A percentile compares a stretch with the other conserved stretches of the same genome.
phyloP scores from a whole-genome alignment of 2,329 filamentous ascomycete species.

The Xylariaceae sp. region DNA sequence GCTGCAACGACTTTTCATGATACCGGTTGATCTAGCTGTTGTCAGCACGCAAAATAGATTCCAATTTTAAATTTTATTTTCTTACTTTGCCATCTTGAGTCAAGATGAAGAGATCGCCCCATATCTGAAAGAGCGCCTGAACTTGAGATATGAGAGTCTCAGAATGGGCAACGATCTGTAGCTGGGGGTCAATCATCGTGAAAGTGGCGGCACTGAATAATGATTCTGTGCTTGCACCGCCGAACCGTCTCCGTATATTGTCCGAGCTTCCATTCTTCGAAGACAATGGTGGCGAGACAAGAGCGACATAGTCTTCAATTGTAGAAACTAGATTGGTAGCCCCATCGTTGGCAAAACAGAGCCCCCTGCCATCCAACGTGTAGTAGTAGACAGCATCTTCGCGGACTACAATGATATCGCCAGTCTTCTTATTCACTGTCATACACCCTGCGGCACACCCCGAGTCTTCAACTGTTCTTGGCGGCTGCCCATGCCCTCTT shows the following conservation, averaged over 20 bases:
- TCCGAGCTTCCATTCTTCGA: conserved; percentile 61
- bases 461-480: conserved; percentile 84
- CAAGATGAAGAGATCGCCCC: conserved; percentile 91
- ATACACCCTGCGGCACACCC: conserved; percentile 96
- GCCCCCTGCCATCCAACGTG: conserved; percentile 80
- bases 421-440: conserved; percentile 79
- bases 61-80: background rate
- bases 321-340: conserved; percentile 82
- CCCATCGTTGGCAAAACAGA: conserved; percentile 89
- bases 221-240: conserved; percentile 73
- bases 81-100: conserved; percentile 88
- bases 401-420: conserved; percentile 87
- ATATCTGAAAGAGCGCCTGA: conserved; percentile 80
- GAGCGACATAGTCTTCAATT: conserved; percentile 83
- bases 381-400: conserved; percentile 98
- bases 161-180: conserved; percentile 88
- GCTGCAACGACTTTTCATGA: conserved; percentile 86
- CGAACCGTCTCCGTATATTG: conserved; percentile 73
- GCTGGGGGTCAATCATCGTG: conserved; percentile 86
- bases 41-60: conserved; percentile 30
- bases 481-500: conserved; percentile 85
- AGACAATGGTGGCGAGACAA: conserved; percentile 76
- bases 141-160: conserved; percentile 84
- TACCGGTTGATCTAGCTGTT: conserved; percentile 75
- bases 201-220: conserved; percentile 88